Base-by-base conservation (phyloP, 2,329 filamentous ascomycete genomes). In the Leptographium wingfieldii region DNA sequence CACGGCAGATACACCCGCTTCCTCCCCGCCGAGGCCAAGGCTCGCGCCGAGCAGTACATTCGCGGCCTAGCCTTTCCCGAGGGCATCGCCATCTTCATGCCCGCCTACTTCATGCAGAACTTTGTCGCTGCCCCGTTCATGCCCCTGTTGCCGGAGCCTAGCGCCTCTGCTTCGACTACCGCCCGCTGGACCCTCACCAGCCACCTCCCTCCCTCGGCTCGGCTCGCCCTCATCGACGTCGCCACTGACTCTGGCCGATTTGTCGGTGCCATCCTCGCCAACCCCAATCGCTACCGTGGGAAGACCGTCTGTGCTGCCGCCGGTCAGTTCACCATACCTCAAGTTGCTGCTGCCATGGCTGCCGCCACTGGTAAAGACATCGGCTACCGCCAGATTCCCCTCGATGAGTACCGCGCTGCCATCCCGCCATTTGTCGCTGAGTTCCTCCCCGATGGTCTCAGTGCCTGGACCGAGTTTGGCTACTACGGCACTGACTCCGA, bases 51-150 rank as follows among this genome's bases (percentile, higher is more conserved):
- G 63, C 62, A 73, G n/a, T 83, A 85, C 63, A 81, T 85, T 59
- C 77, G 79, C 12, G 60, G 65, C 0, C 69, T 77, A 2, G 74
- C 74, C 0, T 68, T 85, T 2, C 74, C 35, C 35, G 35, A 38
- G 35, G 35, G 76, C 1, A 74, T 72, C 12, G 76, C 80, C 0
- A 83, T 83, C 66, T 76, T 79, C 60, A 69, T 76, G 2, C 76
- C 79, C 0, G 82, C 74, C 0, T 72, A 71, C 38, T 85, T 82
- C 65, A 82, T 84, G 77, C 74, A 77, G 61, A 83, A 82, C 62
- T 69, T 74, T 61, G 57, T n/a, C 35, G 4, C 49, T 4, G 59
- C 73, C 62, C 48, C 49, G 31, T 29, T 27, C 6, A 10, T 52
- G 67, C 68, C n/a, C 60, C 68, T 61, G 6, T 25, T 64, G 69